Evolutionary conservation across 768 basidiomycete genomes (phyloP).

Genomic region (Pleurotus salmoneostramineus): DNA sequence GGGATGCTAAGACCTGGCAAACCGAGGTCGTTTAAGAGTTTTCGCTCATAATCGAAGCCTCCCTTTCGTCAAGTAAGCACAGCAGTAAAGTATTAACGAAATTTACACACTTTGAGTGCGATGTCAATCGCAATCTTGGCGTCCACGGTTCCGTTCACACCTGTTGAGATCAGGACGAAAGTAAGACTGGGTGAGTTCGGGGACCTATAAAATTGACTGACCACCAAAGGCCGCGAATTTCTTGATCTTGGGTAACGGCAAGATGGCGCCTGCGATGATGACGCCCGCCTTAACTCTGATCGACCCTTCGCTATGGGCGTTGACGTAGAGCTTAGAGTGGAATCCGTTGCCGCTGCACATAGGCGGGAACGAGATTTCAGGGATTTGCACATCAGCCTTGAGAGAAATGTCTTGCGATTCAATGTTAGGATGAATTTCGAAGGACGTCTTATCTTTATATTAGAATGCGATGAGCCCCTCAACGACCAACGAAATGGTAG

Average conservation of each 20-base stretch:
- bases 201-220: not conserved
- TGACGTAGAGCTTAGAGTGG: not conserved
- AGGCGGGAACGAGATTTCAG: not conserved
- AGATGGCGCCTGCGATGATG: conserved; percentile 13
- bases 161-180: not conserved
- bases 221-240: conserved; percentile 22
- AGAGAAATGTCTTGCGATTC: conserved; percentile 9
- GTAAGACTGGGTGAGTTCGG: not conserved
- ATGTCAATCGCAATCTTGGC: conserved; percentile 24
- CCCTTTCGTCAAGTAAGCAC: too few relatives aligned
- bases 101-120: conserved; percentile 21
- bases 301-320: not conserved
- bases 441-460: conserved; percentile 2
- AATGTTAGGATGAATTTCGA: conserved; percentile 7
- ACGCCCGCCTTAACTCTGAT: conserved; percentile 22
- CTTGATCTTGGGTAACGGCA: conserved; percentile 23
- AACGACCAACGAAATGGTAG: conserved; percentile 13
- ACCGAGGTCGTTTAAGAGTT: conserved; percentile 24
- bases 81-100: too few relatives aligned
- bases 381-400: conserved; percentile 9
- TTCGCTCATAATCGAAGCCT: conserved; percentile 20
- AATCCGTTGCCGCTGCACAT: not conserved
- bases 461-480: conserved; percentile 9
- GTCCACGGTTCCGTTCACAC: conserved; percentile 21
- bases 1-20: conserved; percentile 28